phyloP scores from a whole-genome alignment of 2,329 filamentous ascomycete genomes.

The Aureobasidium leucospermi region DNA sequence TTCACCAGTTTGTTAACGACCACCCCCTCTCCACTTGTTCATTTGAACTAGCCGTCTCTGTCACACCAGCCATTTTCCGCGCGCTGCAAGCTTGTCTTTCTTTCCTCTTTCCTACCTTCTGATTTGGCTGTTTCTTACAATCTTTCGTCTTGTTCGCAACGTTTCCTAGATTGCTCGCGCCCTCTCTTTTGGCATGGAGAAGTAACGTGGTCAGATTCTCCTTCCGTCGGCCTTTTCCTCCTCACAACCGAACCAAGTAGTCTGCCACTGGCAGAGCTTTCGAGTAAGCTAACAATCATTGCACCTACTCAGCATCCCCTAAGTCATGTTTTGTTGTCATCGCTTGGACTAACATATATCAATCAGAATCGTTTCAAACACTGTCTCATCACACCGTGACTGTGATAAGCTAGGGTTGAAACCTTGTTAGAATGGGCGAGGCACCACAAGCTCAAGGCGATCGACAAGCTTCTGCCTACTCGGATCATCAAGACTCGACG shows the following conservation, averaged over 20 bases:
- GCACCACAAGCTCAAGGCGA: not conserved
- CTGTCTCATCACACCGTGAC: not conserved
- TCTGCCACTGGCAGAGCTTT: not conserved
- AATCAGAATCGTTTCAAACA: not conserved
- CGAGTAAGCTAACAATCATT: not conserved
- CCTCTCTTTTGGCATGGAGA: not conserved
- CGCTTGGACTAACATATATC: not conserved
- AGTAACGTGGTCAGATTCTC: slow-evolving; percentile 4
- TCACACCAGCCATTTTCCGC: slow-evolving; percentile 2
- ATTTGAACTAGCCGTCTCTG: not conserved
- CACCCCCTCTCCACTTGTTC: slow-evolving; percentile 5
- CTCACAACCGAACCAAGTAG: not conserved
- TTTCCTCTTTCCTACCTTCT: not conserved
- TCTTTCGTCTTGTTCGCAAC: not conserved
- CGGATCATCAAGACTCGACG: not conserved
- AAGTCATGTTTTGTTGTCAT: not conserved
- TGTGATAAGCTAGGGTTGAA: not conserved
- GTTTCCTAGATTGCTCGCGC: not conserved
- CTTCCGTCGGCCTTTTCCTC: not conserved
- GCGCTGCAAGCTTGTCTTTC: not conserved
- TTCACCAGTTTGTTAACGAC: not conserved
- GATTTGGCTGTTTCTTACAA: not conserved
- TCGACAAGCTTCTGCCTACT: not conserved
- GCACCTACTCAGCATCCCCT: not conserved
- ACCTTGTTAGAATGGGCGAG: not conserved